A percentile compares a stretch with the other conserved stretches of the same genome.
Evolutionary conservation across 768 basidiomycete genomes (phyloP).

Genomic region (Mycena metata): DNA sequence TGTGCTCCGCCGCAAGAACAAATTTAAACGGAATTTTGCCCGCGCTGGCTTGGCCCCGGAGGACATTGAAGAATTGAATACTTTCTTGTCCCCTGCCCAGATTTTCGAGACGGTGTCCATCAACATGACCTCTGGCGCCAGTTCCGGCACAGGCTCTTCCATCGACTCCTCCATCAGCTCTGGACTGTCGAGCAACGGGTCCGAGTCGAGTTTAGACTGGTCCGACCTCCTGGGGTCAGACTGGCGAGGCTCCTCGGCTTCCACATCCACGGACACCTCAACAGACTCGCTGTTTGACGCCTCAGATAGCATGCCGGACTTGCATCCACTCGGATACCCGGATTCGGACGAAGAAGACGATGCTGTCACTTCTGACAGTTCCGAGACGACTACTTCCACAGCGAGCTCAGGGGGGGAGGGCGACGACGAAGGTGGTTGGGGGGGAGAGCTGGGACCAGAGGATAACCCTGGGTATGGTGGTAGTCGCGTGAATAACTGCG

Average conservation of each 20-base stretch:
- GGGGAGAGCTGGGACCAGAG: neutral
- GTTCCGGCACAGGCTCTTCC: neutral
- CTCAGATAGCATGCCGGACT: constrained; percentile 12
- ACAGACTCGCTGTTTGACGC: neutral
- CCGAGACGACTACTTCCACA: neutral
- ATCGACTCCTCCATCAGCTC: neutral
- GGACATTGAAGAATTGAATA: neutral
- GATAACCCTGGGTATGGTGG: neutral
- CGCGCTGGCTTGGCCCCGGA: constrained; percentile 5
- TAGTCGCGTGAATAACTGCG: neutral
- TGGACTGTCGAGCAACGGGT: neutral
- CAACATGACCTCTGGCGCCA: neutral
- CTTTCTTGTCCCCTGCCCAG: neutral
- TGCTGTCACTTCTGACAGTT: neutral
- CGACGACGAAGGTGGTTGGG: neutral
- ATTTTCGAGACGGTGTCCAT: neutral
- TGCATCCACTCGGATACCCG: constrained; percentile 12
- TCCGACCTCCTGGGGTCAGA: constrained; percentile 18
- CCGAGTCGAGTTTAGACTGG: neutral
- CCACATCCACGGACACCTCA: neutral
- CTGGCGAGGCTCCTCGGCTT: neutral
- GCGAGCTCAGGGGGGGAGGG: neutral
- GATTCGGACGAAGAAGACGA: constrained; percentile 15
- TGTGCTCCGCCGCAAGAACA: no score
- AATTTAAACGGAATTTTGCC: no score